phyloP scores from a whole-genome alignment of 345 rosid species.

The Citropsis articulata region DNA sequence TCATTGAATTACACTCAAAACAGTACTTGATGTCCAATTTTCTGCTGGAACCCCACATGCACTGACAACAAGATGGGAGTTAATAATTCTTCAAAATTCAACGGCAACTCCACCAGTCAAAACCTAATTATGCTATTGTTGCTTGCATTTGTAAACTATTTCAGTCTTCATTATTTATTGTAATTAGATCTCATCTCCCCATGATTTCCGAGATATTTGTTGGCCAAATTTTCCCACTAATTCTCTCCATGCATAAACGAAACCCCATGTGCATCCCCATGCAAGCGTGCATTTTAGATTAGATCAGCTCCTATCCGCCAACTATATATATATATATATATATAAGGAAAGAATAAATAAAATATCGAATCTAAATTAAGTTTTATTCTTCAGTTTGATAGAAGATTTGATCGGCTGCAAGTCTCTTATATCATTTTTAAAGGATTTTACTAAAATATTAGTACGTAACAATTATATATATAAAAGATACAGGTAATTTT shows the following conservation, averaged over 20 bases:
- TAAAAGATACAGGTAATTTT: too few species aligned
- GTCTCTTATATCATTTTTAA: too few species aligned
- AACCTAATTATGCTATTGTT: constrained; percentile 20
- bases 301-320: too few species aligned
- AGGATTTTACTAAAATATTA: too few species aligned
- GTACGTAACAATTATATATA: too few species aligned
- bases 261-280: too few species aligned
- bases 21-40: neutral
- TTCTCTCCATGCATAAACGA: neutral
- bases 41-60: neutral
- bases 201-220: constrained; percentile 24
- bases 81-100: neutral
- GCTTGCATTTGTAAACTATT: neutral
- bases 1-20: neutral
- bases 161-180: neutral
- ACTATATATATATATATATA: too few species aligned
- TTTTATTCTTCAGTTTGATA: too few species aligned
- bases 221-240: neutral
- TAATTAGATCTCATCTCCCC: constrained; percentile 26
- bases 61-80: neutral
- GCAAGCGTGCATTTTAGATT: too few species aligned
- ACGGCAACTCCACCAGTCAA: constrained; percentile 1
- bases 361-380: too few species aligned
- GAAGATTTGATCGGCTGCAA: too few species aligned
- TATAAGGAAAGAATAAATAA: too few species aligned